These are phyloP conservation scores for Globisporangium paroecandrum DNA, from an alignment of 352 stramenopile genomes.

Conservation along the genomic window DNA sequence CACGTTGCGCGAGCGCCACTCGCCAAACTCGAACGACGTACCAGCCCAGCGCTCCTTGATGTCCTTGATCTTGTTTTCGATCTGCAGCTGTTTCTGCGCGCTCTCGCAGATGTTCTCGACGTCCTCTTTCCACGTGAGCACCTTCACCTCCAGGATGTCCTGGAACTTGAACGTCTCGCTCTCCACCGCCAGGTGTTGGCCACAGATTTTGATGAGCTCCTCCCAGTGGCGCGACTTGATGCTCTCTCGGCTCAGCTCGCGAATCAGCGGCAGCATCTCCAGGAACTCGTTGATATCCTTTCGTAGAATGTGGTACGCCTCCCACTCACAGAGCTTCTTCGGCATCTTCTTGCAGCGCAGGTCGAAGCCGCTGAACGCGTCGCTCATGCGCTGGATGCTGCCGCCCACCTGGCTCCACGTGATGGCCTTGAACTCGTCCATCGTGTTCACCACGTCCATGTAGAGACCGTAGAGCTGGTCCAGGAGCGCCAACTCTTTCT, in stretches of 20 bases:
- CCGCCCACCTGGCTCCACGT: conserved; percentile 59
- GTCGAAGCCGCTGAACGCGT: conserved; percentile 61
- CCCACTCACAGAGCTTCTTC: conserved; percentile 83
- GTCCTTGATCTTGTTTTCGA: conserved; percentile 86
- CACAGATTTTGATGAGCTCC: conserved; percentile 64
- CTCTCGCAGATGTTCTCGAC: conserved; percentile 88
- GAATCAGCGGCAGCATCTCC: conserved; percentile 80
- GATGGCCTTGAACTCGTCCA: conserved; percentile 66
- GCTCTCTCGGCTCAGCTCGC: conserved; percentile 74
- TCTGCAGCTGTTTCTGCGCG: conserved; percentile 88
- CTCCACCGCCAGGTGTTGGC: conserved; percentile 53
- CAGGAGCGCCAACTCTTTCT: conserved; percentile 82
- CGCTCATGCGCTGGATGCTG: conserved; percentile 59
- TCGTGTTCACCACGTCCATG: conserved; percentile 78
- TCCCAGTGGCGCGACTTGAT: conserved; percentile 89
- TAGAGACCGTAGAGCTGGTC: conserved; percentile 89
- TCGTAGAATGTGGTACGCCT: conserved; percentile 71
- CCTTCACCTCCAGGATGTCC: conserved; percentile 72
- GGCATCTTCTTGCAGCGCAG: conserved; percentile 79
- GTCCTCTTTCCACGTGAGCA: conserved; percentile 78
- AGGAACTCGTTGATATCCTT: conserved; percentile 84
- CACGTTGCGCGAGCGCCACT: conserved; percentile 78
- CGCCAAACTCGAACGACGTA: conserved; percentile 79
- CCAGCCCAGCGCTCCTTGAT: conserved; percentile 82
- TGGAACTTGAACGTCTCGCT: conserved; percentile 74